A percentile compares a stretch with the other conserved stretches of the same genome.
Evolutionary conservation across 169 alveolate genomes (phyloP).

Genomic region (Plasmodium coatneyi): DNA sequence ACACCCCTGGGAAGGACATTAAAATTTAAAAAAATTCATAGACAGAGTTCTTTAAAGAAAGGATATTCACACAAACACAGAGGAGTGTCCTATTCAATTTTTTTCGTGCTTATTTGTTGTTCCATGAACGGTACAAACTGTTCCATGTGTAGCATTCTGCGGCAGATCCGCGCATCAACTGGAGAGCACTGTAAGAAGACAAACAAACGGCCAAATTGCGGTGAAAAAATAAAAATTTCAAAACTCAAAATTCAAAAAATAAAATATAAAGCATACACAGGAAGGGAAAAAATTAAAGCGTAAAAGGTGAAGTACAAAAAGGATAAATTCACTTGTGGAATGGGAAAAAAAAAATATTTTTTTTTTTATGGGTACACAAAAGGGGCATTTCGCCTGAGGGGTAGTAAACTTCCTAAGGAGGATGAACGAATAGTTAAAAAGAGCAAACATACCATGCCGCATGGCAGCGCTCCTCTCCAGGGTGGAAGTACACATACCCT

Average conservation of each 20-base stretch:
- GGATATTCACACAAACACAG: not conserved
- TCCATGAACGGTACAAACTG: not conserved
- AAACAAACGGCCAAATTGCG: not conserved
- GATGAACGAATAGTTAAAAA: not conserved
- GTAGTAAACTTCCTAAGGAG: not conserved
- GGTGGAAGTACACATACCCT: not conserved
- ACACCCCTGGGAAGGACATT: not conserved
- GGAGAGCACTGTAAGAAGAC: not conserved
- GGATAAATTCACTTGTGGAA: not conserved
- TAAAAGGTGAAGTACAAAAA: not conserved
- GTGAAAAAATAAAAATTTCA: not conserved
- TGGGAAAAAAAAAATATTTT: not conserved
- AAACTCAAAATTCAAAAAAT: not conserved
- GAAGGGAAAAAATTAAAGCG: not conserved
- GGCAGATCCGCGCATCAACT: not conserved
- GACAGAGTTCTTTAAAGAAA: not conserved
- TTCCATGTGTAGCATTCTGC: not conserved
- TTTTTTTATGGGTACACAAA: not conserved
- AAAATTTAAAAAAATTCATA: no score
- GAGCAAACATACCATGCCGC: not conserved
- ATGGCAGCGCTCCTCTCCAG: not conserved
- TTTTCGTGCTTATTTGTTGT: not conserved
- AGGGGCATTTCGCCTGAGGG: not conserved
- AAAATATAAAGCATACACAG: not conserved
- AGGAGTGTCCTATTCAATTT: not conserved